phyloP scores from a whole-genome alignment of 2,329 filamentous ascomycete genomes.

The Paraphaeosphaeria sporulosa region DNA sequence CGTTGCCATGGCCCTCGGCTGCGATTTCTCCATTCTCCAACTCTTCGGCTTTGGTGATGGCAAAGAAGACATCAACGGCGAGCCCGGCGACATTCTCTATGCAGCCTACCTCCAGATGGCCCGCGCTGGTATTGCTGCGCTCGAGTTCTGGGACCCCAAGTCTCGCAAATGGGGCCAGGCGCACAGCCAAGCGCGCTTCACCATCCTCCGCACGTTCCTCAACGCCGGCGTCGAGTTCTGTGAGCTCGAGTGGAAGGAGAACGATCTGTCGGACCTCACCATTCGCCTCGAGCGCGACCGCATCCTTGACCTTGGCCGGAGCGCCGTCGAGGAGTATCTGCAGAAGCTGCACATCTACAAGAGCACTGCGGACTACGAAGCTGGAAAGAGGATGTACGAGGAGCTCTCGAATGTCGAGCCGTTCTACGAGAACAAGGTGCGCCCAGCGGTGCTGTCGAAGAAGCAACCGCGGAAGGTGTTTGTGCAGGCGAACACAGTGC shows the following conservation, averaged over 20 bases:
- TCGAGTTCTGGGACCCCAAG: conserved; percentile 96
- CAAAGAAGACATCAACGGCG: conserved; percentile 71
- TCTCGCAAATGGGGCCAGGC: conserved; percentile 86
- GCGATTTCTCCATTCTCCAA: conserved; percentile 85
- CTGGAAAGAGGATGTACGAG: conserved; percentile 80
- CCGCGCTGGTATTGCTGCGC: conserved; percentile 82
- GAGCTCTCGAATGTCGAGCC: conserved; percentile 84
- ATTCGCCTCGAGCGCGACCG: conserved; percentile 86
- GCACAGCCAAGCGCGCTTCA: conserved; percentile 90
- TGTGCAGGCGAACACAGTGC: conserved; percentile 89
- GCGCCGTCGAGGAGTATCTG: conserved; percentile 84
- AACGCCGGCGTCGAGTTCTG: conserved; percentile 88
- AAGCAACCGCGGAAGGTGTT: conserved; percentile 90
- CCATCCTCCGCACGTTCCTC: conserved; percentile 84
- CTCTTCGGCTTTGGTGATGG: conserved; percentile 93
- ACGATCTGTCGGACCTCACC: conserved; percentile 80
- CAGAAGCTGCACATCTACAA: conserved; percentile 95
- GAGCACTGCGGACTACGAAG: conserved; percentile 81
- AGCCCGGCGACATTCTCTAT: conserved; percentile 88
- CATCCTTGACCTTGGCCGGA: conserved; percentile 82
- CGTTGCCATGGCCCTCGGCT: conserved; percentile 89
- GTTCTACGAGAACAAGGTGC: conserved; percentile 83
- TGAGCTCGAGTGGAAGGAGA: conserved; percentile 75
- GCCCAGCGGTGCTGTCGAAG: conserved; percentile 76
- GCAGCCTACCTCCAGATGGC: conserved; percentile 93